Conservation (phyloP, 2,329 filamentous ascomycete species). For the Microcera coccophila region DNA sequence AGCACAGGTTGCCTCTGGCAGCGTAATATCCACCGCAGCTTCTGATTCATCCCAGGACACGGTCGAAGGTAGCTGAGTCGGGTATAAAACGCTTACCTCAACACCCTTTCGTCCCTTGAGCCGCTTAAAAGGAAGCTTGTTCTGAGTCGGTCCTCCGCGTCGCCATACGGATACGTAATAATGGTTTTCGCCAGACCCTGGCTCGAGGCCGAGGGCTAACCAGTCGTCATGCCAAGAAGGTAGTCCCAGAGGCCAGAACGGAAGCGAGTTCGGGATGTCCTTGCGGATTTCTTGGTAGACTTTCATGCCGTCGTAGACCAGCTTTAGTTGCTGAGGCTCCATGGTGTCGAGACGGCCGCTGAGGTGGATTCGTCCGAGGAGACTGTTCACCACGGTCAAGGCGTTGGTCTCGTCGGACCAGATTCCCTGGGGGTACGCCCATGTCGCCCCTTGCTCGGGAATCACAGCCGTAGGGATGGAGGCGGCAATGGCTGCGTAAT, state of each 20-base stretch:
- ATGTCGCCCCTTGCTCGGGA: constrained; percentile 33
- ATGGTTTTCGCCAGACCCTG: not conserved
- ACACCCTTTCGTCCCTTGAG: too few relatives aligned
- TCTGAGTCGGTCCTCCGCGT: constrained; percentile 4
- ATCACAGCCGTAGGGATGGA: constrained; percentile 31
- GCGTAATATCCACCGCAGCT: too few relatives aligned
- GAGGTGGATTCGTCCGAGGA: constrained; percentile 32
- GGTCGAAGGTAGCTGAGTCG: too few relatives aligned
- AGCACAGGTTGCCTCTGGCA: too few relatives aligned
- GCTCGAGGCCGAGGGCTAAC: constrained; percentile 25
- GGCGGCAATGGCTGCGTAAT: constrained; percentile 31
- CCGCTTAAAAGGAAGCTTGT: not conserved
- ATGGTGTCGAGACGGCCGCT: constrained; percentile 29
- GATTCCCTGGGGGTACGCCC: constrained; percentile 34
- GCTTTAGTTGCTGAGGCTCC: constrained; percentile 16
- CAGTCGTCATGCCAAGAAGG: constrained; percentile 32
- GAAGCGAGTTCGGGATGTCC: constrained; percentile 16
- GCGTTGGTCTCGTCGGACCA: constrained; percentile 35
- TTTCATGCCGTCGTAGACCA: constrained; percentile 29
- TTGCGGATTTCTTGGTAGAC: constrained; percentile 27
- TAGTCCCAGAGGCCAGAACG: constrained; percentile 33
- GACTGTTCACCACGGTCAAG: constrained; percentile 32
- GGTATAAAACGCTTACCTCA: too few relatives aligned
- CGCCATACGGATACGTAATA: constrained; percentile 15
- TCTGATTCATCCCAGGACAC: too few relatives aligned